Evolutionary conservation across 352 stramenopile species (phyloP).

Genomic region (Phytophthora europaea): DNA sequence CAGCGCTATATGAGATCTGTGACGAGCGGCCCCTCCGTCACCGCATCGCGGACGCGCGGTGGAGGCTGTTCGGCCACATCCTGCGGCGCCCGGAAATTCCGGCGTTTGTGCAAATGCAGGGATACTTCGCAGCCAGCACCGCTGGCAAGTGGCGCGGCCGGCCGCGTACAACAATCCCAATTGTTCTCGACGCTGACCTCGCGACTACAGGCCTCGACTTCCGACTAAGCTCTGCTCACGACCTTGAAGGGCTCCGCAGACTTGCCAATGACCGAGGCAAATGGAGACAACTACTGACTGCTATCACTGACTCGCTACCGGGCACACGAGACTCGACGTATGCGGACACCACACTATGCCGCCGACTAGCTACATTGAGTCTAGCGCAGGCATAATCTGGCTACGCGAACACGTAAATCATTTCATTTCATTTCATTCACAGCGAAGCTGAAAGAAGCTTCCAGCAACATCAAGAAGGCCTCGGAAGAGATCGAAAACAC

Average conservation of each 20-base stretch:
- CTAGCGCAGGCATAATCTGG: too few relatives aligned
- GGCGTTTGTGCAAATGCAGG: neutral
- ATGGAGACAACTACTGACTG: too few relatives aligned
- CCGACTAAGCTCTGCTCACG: neutral
- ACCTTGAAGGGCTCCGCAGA: neutral
- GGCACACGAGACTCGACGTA: neutral
- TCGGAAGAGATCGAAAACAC: too few relatives aligned
- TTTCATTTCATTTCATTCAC: too few relatives aligned
- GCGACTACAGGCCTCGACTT: neutral
- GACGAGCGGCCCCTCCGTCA: neutral
- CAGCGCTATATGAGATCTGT: neutral
- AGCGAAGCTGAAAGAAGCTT: too few relatives aligned
- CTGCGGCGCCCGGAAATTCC: neutral
- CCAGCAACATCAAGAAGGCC: too few relatives aligned
- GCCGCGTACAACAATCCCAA: neutral
- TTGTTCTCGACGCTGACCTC: neutral
- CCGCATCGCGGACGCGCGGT: neutral
- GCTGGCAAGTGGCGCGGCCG: neutral
- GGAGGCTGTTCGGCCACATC: neutral
- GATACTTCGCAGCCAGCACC: neutral
- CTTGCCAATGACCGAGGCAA: too few relatives aligned
- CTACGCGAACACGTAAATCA: too few relatives aligned
- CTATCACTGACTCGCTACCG: too few relatives aligned
- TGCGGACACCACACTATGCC: too few relatives aligned
- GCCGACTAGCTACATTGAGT: too few relatives aligned